A percentile compares a stretch with the other conserved stretches of the same genome.
These are phyloP conservation scores for Forsythia viridissima DNA, from an alignment of 257 asterid species.

Conservation along the genomic window DNA sequence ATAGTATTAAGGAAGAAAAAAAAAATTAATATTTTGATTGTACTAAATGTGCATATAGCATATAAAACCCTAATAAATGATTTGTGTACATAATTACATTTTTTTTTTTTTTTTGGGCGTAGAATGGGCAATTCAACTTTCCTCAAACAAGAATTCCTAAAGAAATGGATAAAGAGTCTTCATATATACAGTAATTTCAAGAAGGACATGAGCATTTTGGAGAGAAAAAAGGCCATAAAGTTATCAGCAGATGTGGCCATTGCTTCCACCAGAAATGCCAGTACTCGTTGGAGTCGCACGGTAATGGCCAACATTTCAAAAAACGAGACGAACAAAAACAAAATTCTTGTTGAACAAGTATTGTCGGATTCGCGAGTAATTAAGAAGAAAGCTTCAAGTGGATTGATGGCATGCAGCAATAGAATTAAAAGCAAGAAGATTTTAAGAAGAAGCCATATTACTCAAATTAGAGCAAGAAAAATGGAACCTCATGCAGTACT, in stretches of 20 bases:
- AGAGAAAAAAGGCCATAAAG: conserved; percentile 67
- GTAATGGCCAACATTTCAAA: conserved; percentile 35
- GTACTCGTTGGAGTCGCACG: conserved; percentile 59
- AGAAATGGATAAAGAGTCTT: conserved; percentile 76
- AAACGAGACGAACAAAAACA: conserved; percentile 20
- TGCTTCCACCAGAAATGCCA: conserved; percentile 57
- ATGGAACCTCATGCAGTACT: conserved; percentile 28
- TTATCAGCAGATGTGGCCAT: conserved; percentile 80
- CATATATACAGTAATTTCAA: conserved; percentile 41
- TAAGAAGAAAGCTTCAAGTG: background rate
- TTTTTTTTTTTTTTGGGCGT: background rate
- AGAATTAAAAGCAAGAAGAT: conserved; percentile 44
- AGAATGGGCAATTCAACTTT: conserved; percentile 43
- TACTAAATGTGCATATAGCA: too few relatives aligned
- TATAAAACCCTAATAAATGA: background rate
- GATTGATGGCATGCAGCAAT: conserved; percentile 32
- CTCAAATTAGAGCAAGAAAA: conserved; percentile 19
- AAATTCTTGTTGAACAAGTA: conserved; percentile 37
- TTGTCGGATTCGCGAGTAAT: conserved; percentile 22
- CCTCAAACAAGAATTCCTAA: conserved; percentile 65
- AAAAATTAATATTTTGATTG: background rate
- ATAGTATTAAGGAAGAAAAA: background rate
- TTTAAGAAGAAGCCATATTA: conserved; percentile 29
- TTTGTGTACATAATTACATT: background rate
- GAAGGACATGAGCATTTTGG: conserved; percentile 49